Percentiles rank a stretch among this genome's conserved stretches.
Evolutionary conservation across 2,329 filamentous ascomycete genomes (phyloP).

Genomic region (Xylariaceae sp.): DNA sequence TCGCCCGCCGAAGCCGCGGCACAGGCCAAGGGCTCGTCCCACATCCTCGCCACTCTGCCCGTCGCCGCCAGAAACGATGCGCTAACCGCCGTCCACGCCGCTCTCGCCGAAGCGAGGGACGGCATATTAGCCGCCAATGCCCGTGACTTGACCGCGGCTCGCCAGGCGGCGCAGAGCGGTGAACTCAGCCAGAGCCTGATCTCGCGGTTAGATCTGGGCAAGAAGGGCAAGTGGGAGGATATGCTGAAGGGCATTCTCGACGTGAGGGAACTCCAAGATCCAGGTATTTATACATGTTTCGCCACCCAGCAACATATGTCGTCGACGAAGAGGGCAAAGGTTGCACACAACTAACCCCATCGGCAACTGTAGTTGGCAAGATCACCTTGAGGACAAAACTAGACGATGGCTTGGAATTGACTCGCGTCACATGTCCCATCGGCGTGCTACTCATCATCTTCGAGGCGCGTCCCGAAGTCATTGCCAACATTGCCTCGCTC

Average conservation of each 20-base stretch:
- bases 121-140: conserved; percentile 84
- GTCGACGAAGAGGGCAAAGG: conserved; percentile 2
- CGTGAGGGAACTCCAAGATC: conserved; percentile 79
- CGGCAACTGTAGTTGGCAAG: conserved; percentile 63
- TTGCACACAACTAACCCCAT: not conserved
- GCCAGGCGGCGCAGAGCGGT: conserved; percentile 68
- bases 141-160: conserved; percentile 72
- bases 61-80: conserved; percentile 76
- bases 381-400: conserved; percentile 79
- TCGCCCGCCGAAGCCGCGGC: conserved; percentile 73
- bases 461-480: conserved; percentile 94
- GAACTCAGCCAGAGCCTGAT: conserved; percentile 76
- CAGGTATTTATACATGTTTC: conserved; percentile 57
- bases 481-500: conserved; percentile 93
- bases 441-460: conserved; percentile 98
- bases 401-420: conserved; percentile 79
- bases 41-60: conserved; percentile 75
- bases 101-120: conserved; percentile 65
- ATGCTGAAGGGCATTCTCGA: conserved; percentile 95
- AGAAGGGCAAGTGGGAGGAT: conserved; percentile 91
- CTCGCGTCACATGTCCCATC: conserved; percentile 89
- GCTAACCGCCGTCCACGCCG: conserved; percentile 75
- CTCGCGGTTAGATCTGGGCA: conserved; percentile 80
- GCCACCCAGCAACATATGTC: too few species aligned
- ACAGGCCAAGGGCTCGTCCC: conserved; percentile 76